Evolutionary conservation across 179 eudicot genomes (phyloP), one percentile per base, ranked within the genome.

Genomic region (Corrigiola litoralis): DNA sequence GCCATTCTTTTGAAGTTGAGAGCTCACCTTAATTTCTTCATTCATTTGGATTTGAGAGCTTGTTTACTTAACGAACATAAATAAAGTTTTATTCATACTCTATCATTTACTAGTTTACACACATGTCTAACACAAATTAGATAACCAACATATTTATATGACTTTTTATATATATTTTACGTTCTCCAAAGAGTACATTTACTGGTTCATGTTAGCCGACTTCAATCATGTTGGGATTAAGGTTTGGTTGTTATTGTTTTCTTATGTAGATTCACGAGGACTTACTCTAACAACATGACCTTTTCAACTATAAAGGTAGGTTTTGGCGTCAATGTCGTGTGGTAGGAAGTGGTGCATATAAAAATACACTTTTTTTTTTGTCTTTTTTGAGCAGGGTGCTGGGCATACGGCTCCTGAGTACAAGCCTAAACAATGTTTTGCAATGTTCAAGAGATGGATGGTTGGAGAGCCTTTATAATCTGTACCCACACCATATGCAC

Each of bases 341-440:
- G 7, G 34, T 48, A 33, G 14, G 25, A 21, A 32, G 20, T 63
- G 4, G 5, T 4, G 10, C 11, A 28, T 16, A 8, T n/a, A 16
- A 40, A 11, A 21, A 0, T 0, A 13, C 31, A 2, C 14, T 8
- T 2, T 54, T 5, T 38, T 1, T 38, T 14, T 6, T 16, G 0
- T 32, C 7, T 7, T 59, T 4, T 72, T 10, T n/a, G 6, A 29
- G 29, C 20, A 74, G 78, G 78, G 78, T 8, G 78, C 61, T 37
- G 78, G 78, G 31, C 78, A 75, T 45, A 75, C 78, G 0, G 78
- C 83, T 27, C 80, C 83, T 0, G 83, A 75, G 38, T 79, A 79
- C 57, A 72, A 66, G 48, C 80, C 80, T 14, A 69, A 72, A 54
- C 54, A 76, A 46, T 79, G 83, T 62, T 59, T 33, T 16, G 36